Evolutionary conservation across 2,329 filamentous ascomycete species (phyloP).

Genomic region (Cladobotryum protrusum): DNA sequence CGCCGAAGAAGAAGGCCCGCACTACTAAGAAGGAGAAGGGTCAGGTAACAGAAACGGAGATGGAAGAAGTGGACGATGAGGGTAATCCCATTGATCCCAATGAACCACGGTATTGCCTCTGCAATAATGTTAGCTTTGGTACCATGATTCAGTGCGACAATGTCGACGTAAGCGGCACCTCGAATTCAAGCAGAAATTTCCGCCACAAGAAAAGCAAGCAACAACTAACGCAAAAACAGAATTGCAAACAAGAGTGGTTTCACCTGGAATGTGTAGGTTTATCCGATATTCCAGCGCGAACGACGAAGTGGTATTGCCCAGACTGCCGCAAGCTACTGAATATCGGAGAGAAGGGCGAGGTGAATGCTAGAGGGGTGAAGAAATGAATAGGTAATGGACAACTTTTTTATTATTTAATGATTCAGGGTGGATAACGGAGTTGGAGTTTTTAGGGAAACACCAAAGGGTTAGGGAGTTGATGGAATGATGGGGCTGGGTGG

Average conservation of each 20-base stretch:
- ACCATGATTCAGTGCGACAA: constrained; percentile 82
- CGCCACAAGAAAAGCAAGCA: constrained; percentile 4
- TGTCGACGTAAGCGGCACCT: constrained; percentile 53
- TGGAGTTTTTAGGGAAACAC: constrained; percentile 6
- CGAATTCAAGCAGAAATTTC: constrained; percentile 3
- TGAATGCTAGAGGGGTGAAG: constrained; percentile 52
- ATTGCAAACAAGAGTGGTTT: constrained; percentile 81
- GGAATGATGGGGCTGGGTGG: neutral
- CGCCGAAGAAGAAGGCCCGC: constrained; percentile 58
- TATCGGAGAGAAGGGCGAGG: constrained; percentile 58
- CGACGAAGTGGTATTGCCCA: constrained; percentile 80
- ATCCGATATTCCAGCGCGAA: constrained; percentile 59
- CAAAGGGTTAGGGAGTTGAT: constrained; percentile 2
- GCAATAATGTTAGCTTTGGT: constrained; percentile 73
- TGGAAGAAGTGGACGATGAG: constrained; percentile 60
- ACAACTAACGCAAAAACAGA: constrained; percentile 28
- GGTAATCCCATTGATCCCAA: constrained; percentile 66
- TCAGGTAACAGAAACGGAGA: constrained; percentile 35
- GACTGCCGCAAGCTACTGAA: constrained; percentile 61
- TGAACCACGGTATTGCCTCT: constrained; percentile 71
- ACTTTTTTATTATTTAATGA: constrained; percentile 1
- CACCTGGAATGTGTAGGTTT: constrained; percentile 73
- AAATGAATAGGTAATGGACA: constrained; percentile 24
- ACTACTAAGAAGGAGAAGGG: constrained; percentile 44
- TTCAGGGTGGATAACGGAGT: constrained; percentile 9